A percentile compares a stretch with the other conserved stretches of the same genome.
These are phyloP conservation scores for Pachysandra terminalis DNA, from an alignment of 164 flowering plant genomes.

Conservation along the genomic window DNA sequence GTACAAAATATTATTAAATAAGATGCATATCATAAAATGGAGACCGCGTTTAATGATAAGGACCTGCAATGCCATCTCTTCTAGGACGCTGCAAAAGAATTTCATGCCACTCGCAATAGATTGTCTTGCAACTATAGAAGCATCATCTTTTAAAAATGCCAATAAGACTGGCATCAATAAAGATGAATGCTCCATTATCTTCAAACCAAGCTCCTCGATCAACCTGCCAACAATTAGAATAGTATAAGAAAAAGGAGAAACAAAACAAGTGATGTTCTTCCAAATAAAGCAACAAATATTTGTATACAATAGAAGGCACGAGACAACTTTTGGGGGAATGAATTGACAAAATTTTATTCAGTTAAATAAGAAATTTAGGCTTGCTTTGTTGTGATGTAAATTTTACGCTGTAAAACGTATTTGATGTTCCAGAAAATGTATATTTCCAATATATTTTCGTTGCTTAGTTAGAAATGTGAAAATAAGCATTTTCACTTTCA, in stretches of 20 bases:
- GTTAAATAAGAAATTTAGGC: neutral
- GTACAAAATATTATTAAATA: neutral
- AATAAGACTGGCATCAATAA: constrained; percentile 55
- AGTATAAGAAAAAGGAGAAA: constrained; percentile 1
- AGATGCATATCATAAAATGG: neutral
- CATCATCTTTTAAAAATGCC: constrained; percentile 49
- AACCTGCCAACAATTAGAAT: constrained; percentile 45
- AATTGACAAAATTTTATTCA: neutral
- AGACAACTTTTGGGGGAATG: neutral
- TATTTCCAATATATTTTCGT: too few species aligned
- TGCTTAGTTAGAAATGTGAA: too few species aligned
- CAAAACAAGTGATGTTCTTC: neutral
- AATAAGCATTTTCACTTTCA: too few species aligned
- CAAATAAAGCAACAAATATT: neutral
- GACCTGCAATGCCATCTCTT: constrained; percentile 82
- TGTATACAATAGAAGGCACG: too few species aligned
- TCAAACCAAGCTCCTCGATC: constrained; percentile 62
- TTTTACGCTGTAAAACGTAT: too few species aligned
- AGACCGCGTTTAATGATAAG: constrained; percentile 1
- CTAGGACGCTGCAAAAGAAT: constrained; percentile 49
- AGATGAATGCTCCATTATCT: constrained; percentile 51
- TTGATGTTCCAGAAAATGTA: too few species aligned
- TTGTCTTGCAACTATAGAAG: constrained; percentile 55
- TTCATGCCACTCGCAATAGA: constrained; percentile 62
- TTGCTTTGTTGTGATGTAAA: too few species aligned